Evolutionary conservation across 768 basidiomycete genomes (phyloP), one percentile per base, ranked within the genome.

Genomic region (Panus rudis): DNA sequence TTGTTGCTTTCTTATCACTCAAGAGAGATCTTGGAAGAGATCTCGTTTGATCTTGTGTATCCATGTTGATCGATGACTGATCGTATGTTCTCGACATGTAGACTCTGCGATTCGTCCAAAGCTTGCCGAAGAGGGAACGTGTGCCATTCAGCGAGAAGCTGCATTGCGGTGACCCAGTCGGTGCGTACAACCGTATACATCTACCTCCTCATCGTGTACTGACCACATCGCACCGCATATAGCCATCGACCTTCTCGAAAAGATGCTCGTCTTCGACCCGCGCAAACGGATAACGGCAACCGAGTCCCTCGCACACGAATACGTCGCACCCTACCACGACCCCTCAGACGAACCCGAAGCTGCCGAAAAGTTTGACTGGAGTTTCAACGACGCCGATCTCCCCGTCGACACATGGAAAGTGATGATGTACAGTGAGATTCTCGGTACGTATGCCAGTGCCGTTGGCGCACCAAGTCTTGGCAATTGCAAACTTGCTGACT

Each of bases 371-470:
- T 99, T 99, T 57, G 96, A 99, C 65, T 99, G 96, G 96, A 88
- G 84, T 56, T 99, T 99, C 78, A 99, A 99, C 64, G 96, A 99
- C 51, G 96, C 96, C 16, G 96, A 99, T 63, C 72, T 99, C 34
- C 96, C 96, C 0, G 88, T 98, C 10, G 96, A 99, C 57, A 94
- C 91, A 1, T 99, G 96, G 96, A 98, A 97, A 68, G 94, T 96
- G 59, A 99, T 99, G 96, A 99, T 99, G 94, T 98, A 98, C 71
- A 87, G 84, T 55, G 94, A 99, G 66, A 98, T 97, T 51, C 72
- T 97, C 11, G 92, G 92, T 92, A 56, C 49, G 83, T 65, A 4
- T 39, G 19, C 21, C 38, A 44, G 19, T 7, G n/a, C 25, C 10
- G 4, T 17, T 21, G 21, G 16, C 10, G 35, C 16, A 17, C 12